A percentile compares a stretch with the other conserved stretches of the same genome.
Evolutionary conservation across 1,139 yeast species (phyloP).

Genomic region (Pichia sp.): DNA sequence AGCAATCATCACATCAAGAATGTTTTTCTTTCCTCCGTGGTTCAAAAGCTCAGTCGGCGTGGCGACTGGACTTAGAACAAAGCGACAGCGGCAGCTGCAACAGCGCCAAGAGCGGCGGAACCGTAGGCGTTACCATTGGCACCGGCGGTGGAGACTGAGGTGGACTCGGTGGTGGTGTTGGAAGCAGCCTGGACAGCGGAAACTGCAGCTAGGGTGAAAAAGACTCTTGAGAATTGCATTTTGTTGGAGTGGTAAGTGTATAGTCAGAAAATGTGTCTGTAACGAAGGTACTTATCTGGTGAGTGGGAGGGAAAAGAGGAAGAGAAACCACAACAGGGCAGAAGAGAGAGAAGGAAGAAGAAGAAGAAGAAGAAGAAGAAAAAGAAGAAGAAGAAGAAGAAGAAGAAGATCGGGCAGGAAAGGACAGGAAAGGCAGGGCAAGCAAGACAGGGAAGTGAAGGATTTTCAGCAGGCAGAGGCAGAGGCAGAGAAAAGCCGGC

Average conservation of each 20-base stretch:
- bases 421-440: background rate
- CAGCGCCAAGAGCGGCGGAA: slow-evolving; percentile 67
- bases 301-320: background rate
- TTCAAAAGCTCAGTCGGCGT: no score
- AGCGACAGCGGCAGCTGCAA: slow-evolving; percentile 71
- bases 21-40: no score
- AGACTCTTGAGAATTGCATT: slow-evolving; percentile 59
- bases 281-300: slow-evolving; percentile 7
- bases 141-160: slow-evolving; percentile 35
- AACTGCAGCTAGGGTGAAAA: slow-evolving; percentile 40
- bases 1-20: no score
- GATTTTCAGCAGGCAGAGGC: background rate
- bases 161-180: slow-evolving; percentile 27
- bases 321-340: background rate
- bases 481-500: no score
- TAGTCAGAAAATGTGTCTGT: background rate
- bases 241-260: no score
- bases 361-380: background rate
- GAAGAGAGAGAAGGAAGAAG: background rate
- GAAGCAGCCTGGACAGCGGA: slow-evolving; percentile 45
- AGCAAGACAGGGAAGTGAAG: no score
- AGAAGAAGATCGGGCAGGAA: background rate
- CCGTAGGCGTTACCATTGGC: slow-evolving; percentile 40
- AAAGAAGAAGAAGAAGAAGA: background rate
- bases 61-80: slow-evolving; percentile 43